phyloP scores from a whole-genome alignment of 805 yeast genomes.

The Zygoascus tannicola region DNA sequence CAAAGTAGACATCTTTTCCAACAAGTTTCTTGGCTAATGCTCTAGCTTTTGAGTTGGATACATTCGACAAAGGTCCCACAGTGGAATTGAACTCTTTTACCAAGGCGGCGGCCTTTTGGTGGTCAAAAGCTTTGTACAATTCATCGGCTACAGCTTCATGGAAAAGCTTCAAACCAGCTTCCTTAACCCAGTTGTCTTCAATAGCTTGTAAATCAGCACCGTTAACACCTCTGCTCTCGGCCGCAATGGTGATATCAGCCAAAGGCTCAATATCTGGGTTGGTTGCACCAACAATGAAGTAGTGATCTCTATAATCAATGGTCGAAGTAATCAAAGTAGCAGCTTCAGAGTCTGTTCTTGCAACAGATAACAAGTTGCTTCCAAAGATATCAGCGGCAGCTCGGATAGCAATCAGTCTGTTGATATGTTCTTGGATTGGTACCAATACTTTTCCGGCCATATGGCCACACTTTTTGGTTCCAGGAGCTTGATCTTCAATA shows the following conservation, averaged over 20 bases:
- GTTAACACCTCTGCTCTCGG: constrained; percentile 63
- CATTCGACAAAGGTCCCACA: constrained; percentile 66
- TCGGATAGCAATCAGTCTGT: constrained; percentile 86
- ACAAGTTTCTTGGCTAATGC: constrained; percentile 61
- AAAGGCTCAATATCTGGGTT: constrained; percentile 71
- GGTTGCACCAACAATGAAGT: constrained; percentile 82
- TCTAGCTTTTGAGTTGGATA: constrained; percentile 74
- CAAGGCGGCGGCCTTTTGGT: constrained; percentile 51
- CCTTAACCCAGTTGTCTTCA: constrained; percentile 73
- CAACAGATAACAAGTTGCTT: constrained; percentile 75
- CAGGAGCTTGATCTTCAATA: constrained; percentile 98
- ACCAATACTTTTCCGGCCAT: constrained; percentile 98
- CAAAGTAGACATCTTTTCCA: constrained; percentile 77
- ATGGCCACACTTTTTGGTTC: constrained; percentile 97
- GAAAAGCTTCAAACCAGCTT: constrained; percentile 81
- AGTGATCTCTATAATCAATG: constrained; percentile 90
- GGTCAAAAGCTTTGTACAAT: constrained; percentile 49
- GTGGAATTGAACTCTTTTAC: constrained; percentile 55
- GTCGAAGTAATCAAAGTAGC: constrained; percentile 92
- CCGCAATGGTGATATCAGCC: constrained; percentile 68
- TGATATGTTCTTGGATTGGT: constrained; percentile 95
- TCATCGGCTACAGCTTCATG: constrained; percentile 85
- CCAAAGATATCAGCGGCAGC: constrained; percentile 93
- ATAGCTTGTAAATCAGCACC: constrained; percentile 63
- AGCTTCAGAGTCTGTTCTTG: constrained; percentile 96